Conservation (phyloP, 1,284 basidiomycete genomes). For the Cystobasidiaceae sp. region DNA sequence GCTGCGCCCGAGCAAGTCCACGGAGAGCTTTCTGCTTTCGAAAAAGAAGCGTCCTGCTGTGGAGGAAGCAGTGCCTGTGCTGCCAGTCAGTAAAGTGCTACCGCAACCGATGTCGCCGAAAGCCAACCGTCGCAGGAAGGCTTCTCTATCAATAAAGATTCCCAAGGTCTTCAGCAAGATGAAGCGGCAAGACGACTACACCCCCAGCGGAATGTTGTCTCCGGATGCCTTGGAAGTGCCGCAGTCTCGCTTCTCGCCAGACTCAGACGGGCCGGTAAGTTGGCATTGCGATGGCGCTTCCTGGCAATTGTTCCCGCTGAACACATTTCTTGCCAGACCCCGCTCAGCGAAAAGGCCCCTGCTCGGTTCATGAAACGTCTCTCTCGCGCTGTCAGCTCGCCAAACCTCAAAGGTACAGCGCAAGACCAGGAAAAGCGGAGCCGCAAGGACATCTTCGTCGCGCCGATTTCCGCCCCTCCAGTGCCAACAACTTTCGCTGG, state of each 20-base stretch:
- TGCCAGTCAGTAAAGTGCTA: not conserved
- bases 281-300: not conserved
- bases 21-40: not conserved
- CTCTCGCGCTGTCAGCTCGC: constrained; percentile 23
- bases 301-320: not conserved
- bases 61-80: not conserved
- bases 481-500: not conserved
- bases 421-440: not conserved
- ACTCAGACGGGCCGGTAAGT: constrained; percentile 28
- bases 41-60: not conserved
- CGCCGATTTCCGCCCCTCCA: constrained; percentile 18
- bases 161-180: constrained; percentile 14
- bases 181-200: not conserved
- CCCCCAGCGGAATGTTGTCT: not conserved
- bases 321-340: not conserved
- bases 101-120: not conserved
- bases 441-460: not conserved
- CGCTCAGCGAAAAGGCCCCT: not conserved
- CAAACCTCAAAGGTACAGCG: constrained; percentile 17
- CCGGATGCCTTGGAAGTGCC: not conserved
- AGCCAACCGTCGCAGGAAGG: not conserved
- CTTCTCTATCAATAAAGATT: constrained; percentile 28
- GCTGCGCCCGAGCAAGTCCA: not conserved
- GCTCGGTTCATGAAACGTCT: constrained; percentile 7
- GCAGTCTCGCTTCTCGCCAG: constrained; percentile 23